These are phyloP conservation scores for Rhynchosporium agropyri DNA, from an alignment of 2,329 filamentous ascomycete genomes.

Conservation along the genomic window DNA sequence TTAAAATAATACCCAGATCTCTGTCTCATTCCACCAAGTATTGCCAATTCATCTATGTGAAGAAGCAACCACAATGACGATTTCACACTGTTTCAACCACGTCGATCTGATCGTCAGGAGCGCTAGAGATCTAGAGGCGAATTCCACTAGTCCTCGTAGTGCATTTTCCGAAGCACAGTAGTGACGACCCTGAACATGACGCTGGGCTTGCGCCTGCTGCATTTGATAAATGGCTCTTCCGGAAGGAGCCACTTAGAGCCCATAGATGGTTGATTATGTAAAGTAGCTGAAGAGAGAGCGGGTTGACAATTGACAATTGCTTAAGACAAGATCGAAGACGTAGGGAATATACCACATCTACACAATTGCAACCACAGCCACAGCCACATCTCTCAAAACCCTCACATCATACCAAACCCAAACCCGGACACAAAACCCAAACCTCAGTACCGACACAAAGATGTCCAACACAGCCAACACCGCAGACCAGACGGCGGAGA, in stretches of 20 bases:
- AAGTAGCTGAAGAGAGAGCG: not conserved
- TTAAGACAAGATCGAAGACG: not conserved
- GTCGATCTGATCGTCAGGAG: not conserved
- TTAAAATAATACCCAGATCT: too few species aligned
- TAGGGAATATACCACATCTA: not conserved
- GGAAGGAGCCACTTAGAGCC: conserved; percentile 3
- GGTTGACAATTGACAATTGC: not conserved
- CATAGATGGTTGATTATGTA: conserved; percentile 18
- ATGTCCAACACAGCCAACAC: conserved; percentile 24
- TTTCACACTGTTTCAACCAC: not conserved
- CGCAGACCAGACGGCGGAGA: conserved; percentile 10
- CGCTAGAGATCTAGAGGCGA: conserved; percentile 11
- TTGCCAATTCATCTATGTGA: not conserved
- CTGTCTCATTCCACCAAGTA: too few species aligned
- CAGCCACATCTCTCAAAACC: not conserved
- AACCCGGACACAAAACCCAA: too few species aligned
- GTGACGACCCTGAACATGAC: conserved; percentile 23
- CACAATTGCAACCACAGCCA: not conserved
- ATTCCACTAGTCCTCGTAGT: conserved; percentile 17
- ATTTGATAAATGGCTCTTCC: not conserved
- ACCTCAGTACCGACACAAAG: not conserved
- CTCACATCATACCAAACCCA: not conserved
- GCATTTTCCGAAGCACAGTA: conserved; percentile 9
- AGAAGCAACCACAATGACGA: not conserved
- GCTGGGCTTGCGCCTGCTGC: not conserved